These are phyloP conservation scores for Alternaria solani DNA, from an alignment of 2,329 filamentous ascomycete genomes.

Conservation along the genomic window DNA sequence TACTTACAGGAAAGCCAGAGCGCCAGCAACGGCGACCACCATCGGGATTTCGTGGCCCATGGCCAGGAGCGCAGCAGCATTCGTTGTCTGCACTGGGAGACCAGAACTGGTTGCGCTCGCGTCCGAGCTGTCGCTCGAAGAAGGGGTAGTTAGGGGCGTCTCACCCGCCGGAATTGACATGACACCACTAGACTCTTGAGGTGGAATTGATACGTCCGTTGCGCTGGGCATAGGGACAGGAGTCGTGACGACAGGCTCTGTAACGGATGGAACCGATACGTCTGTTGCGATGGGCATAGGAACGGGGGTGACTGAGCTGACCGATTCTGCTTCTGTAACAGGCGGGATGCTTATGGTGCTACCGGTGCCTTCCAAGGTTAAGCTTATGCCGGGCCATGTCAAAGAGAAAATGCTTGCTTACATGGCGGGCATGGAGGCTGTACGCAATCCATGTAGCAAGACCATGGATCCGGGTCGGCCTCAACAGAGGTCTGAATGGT, in stretches of 20 bases:
- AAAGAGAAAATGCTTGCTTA: slow-evolving; percentile 23
- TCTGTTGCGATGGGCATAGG: slow-evolving; percentile 22
- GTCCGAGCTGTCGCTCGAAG: slow-evolving; percentile 1
- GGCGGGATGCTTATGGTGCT: slow-evolving; percentile 21
- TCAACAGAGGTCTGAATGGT: slow-evolving; percentile 39
- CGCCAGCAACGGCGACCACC: slow-evolving; percentile 31
- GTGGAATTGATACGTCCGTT: slow-evolving; percentile 28
- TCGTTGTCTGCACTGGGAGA: slow-evolving; percentile 19
- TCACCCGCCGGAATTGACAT: slow-evolving; percentile 35
- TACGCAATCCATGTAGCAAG: slow-evolving; percentile 40
- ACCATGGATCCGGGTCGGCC: slow-evolving; percentile 22
- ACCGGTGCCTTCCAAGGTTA: slow-evolving; percentile 17
- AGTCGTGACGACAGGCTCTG: slow-evolving; percentile 1
- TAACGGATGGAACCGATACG: slow-evolving; percentile 10
- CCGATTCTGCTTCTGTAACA: neutral
- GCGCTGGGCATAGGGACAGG: slow-evolving; percentile 10
- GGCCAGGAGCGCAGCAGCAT: slow-evolving; percentile 28
- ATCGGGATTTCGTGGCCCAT: slow-evolving; percentile 21
- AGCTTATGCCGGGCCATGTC: neutral
- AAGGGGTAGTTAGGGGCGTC: slow-evolving; percentile 23
- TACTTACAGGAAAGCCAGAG: slow-evolving; percentile 35
- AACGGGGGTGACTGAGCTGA: neutral
- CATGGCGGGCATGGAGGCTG: slow-evolving; percentile 39
- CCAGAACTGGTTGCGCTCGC: slow-evolving; percentile 2
- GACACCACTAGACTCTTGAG: slow-evolving; percentile 24